Base-by-base conservation (phyloP, 2,329 filamentous ascomycete genomes). In the Botrytis sinoallii region DNA sequence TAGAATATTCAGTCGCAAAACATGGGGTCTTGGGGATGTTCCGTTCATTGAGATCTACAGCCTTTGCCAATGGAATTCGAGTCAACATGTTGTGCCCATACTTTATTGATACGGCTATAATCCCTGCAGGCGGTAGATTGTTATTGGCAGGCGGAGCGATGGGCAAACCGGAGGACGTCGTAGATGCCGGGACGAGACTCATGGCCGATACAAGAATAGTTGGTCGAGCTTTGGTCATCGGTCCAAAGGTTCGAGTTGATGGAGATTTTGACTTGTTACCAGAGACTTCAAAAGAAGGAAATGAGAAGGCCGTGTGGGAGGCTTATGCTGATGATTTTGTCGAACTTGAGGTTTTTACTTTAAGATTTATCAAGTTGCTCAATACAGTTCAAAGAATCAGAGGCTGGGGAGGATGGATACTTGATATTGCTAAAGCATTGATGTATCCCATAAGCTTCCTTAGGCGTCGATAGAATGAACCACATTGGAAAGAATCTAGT, bases 31-130 rank as follows among this genome's bases (percentile, higher is more conserved):
- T 91, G 18, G 91, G 90, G 0, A 82, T 92, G 48, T 92, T 90
- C 81, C 85, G 90, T 61, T 84, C 85, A 9, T 82, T 93, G 64
- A 85, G 90, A 25, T 80, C 83, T 6, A 86, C 85, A 0, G 83
- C 85, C 3, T 84, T 85, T 71, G 76, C 81, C 12, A 81, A 85
- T 60, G 87, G 88, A 38, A 82, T 92, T 60, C 85, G 91, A 63
- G 83, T 91, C 74, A 93, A 92, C 79, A 84, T 92, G 78, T 80
- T 93, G n/a, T 87, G 86, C 74, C 91, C 91, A 0, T 92, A 92
- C 81, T 92, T 91, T 80, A 85, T 87, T 77, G 87, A 89, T 77
- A 90, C 88, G 22, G 87, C 89, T n/a, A 85, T 92, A 63, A 79
- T 90, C 6, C 82, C 85, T 0, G 74, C 81, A 1, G 73, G 76